Conservation (phyloP, 129 eudicot genomes). For the Centrapalus pauciflorus region DNA sequence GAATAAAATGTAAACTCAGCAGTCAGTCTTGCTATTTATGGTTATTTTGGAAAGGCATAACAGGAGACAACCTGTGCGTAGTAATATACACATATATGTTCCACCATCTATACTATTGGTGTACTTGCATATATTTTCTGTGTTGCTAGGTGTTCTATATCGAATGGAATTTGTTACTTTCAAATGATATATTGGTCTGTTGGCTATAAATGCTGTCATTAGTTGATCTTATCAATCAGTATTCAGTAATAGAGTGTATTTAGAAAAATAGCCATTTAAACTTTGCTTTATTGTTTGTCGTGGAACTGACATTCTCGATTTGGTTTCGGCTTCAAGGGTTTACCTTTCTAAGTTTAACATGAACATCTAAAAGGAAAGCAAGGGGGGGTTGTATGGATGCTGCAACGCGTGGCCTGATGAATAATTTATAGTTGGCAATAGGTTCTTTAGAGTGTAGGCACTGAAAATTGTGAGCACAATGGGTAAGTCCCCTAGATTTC, state of each 20-base stretch:
- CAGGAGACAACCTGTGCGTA: too few species aligned
- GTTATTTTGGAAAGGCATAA: not conserved
- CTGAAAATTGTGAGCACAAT: not conserved
- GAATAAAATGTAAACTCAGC: not conserved
- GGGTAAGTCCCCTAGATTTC: not conserved
- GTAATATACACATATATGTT: not conserved
- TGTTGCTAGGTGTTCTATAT: conserved; percentile 7
- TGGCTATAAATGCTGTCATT: not conserved
- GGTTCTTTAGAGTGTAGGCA: not conserved
- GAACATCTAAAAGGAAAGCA: not conserved
- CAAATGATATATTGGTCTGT: not conserved
- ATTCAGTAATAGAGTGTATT: too few species aligned
- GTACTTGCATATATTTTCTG: not conserved
- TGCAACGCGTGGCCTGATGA: not conserved
- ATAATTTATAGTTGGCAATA: not conserved
- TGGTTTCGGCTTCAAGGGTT: not conserved
- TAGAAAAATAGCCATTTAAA: too few species aligned
- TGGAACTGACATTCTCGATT: not conserved
- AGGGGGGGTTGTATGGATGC: too few species aligned
- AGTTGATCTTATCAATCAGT: not conserved
- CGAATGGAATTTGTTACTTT: not conserved
- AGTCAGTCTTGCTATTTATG: not conserved
- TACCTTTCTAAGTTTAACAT: not conserved
- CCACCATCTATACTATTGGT: not conserved
- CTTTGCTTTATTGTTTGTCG: not conserved